Conservation (phyloP, 352 stramenopile species). For the Globisporangium recalcitrans region DNA sequence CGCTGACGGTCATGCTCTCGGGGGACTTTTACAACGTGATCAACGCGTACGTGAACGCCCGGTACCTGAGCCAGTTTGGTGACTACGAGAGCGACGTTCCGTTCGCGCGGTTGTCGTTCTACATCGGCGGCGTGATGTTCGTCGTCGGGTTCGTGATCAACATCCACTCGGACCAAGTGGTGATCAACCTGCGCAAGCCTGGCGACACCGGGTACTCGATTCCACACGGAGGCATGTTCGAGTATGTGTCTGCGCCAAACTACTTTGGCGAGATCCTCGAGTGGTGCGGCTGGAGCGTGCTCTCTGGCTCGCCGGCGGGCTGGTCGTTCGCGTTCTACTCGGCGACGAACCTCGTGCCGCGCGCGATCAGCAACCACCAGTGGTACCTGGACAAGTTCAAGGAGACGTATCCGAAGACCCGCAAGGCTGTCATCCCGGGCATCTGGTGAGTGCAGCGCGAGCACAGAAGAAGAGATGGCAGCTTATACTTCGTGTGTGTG, state of each 20-base stretch:
- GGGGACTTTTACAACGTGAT: slow-evolving; percentile 65
- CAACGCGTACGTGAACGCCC: slow-evolving; percentile 69
- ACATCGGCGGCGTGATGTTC: slow-evolving; percentile 45
- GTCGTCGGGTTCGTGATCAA: slow-evolving; percentile 50
- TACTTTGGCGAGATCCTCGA: slow-evolving; percentile 75
- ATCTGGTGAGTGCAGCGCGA: slow-evolving; percentile 22
- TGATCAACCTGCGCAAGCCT: slow-evolving; percentile 59
- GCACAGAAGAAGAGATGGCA: neutral
- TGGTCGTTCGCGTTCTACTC: slow-evolving; percentile 48
- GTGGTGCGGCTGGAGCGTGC: slow-evolving; percentile 59
- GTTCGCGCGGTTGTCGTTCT: slow-evolving; percentile 43
- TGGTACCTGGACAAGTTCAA: slow-evolving; percentile 59
- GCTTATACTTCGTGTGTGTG: too few species aligned
- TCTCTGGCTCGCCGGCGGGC: slow-evolving; percentile 50
- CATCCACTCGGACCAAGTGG: slow-evolving; percentile 59
- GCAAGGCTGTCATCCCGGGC: slow-evolving; percentile 35
- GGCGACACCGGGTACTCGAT: slow-evolving; percentile 57
- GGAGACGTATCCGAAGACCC: slow-evolving; percentile 29
- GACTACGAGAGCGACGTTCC: slow-evolving; percentile 38
- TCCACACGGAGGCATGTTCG: slow-evolving; percentile 54
- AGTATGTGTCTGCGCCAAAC: slow-evolving; percentile 71
- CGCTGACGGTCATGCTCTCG: slow-evolving; percentile 43
- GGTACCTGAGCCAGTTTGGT: slow-evolving; percentile 55
- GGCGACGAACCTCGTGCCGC: slow-evolving; percentile 41
- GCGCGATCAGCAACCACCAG: slow-evolving; percentile 43